A percentile compares a stretch with the other conserved stretches of the same genome.
Evolutionary conservation across 2,329 filamentous ascomycete species (phyloP).

Genomic region (Scleromitrula shiraiana): DNA sequence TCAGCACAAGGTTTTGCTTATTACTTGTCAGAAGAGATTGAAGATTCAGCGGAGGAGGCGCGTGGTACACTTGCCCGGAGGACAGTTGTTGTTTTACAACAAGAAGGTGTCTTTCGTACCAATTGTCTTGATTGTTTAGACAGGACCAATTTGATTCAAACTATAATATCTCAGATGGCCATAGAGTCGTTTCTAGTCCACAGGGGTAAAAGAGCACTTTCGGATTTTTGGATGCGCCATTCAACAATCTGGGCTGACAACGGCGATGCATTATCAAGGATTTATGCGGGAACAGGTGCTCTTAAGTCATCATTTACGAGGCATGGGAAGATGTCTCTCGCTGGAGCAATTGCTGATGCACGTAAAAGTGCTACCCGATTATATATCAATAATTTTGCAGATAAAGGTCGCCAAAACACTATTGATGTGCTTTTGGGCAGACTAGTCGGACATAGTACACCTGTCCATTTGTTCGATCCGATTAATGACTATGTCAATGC

Average conservation of each 20-base stretch:
- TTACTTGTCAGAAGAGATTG: constrained; percentile 68
- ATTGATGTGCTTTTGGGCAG: constrained; percentile 89
- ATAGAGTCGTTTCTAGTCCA: constrained; percentile 77
- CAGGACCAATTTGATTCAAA: constrained; percentile 92
- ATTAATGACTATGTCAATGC: constrained; percentile 82
- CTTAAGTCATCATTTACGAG: constrained; percentile 93
- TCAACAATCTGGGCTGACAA: constrained; percentile 96
- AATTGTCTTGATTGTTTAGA: constrained; percentile 97
- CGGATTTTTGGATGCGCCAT: constrained; percentile 88
- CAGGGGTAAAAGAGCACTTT: constrained; percentile 56
- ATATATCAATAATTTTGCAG: constrained; percentile 96
- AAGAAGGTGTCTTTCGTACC: constrained; percentile 91
- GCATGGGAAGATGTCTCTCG: constrained; percentile 89
- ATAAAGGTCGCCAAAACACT: constrained; percentile 85
- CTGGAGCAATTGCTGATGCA: constrained; percentile 88
- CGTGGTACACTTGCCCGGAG: constrained; percentile 32
- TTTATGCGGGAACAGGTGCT: constrained; percentile 93
- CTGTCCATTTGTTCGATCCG: constrained; percentile 85
- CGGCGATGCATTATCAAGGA: constrained; percentile 85
- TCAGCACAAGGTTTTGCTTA: constrained; percentile 90
- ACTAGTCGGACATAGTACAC: constrained; percentile 64
- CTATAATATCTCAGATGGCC: constrained; percentile 89
- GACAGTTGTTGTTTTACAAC: constrained; percentile 68
- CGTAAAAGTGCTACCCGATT: constrained; percentile 89
- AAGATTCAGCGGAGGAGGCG: constrained; percentile 33